Conservation (phyloP, 345 rosid genomes). For the Melastoma malabathricum region DNA sequence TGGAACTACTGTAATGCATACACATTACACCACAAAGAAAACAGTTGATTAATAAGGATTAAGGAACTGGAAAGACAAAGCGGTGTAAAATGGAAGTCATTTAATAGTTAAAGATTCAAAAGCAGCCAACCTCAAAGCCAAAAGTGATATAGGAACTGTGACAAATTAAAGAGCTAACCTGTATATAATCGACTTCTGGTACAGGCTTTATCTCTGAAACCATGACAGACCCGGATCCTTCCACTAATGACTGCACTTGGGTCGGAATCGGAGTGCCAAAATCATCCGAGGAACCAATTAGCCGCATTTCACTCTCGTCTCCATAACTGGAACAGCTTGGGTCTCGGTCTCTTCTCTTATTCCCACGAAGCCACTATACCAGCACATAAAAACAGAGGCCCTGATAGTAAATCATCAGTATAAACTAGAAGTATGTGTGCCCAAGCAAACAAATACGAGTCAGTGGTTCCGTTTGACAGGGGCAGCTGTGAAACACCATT, state of each 20-base stretch:
- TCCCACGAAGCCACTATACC: constrained; percentile 73
- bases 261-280: constrained; percentile 45
- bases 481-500: too few species aligned
- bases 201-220: constrained; percentile 56
- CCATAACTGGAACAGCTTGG: constrained; percentile 20
- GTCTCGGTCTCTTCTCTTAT: constrained; percentile 31
- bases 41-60: too few species aligned
- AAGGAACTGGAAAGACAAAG: too few species aligned
- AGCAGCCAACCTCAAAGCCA: neutral
- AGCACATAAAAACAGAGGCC: constrained; percentile 56
- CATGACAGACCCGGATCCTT: constrained; percentile 58
- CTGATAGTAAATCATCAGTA: constrained; percentile 61
- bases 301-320: constrained; percentile 28
- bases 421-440: constrained; percentile 26
- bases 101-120: too few species aligned
- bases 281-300: constrained; percentile 58
- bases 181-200: constrained; percentile 86
- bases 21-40: too few species aligned
- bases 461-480: too few species aligned
- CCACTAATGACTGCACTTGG: constrained; percentile 65
- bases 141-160: neutral
- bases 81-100: too few species aligned
- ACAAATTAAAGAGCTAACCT: constrained; percentile 28
- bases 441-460: neutral
- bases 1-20: too few species aligned